Evolutionary conservation across 768 basidiomycete genomes (phyloP).

Genomic region (Tulasnella sp.): DNA sequence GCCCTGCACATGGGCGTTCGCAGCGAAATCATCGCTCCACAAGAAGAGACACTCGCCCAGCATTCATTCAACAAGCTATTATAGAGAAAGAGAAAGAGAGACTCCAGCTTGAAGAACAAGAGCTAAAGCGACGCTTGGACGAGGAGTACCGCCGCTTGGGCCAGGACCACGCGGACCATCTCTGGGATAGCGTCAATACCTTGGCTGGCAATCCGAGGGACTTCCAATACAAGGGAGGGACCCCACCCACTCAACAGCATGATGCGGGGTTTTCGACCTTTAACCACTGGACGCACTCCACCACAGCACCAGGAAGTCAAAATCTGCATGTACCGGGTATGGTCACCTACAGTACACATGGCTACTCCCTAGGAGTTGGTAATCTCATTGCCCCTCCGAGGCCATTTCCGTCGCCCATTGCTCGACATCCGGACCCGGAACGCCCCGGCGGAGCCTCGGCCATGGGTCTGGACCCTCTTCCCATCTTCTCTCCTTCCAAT

Average conservation of each 20-base stretch:
- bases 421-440: neutral
- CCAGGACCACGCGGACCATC: neutral
- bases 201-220: neutral
- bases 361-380: neutral
- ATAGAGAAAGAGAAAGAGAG: neutral
- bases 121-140: neutral
- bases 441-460: too few relatives aligned
- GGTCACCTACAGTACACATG: neutral
- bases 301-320: neutral
- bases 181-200: neutral
- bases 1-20: neutral
- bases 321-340: neutral
- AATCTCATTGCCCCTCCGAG: neutral
- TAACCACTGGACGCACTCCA: neutral
- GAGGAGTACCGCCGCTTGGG: constrained; percentile 15
- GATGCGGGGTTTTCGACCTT: neutral
- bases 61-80: neutral
- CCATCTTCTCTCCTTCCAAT: neutral
- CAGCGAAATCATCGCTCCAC: neutral
- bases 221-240: neutral
- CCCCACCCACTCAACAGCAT: neutral
- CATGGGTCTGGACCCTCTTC: neutral
- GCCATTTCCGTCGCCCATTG: neutral
- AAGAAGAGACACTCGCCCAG: neutral
- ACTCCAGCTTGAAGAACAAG: constrained; percentile 7